Base-by-base conservation (phyloP, 371 early-diverging fungal species). In the Chytridium lagenaria region DNA sequence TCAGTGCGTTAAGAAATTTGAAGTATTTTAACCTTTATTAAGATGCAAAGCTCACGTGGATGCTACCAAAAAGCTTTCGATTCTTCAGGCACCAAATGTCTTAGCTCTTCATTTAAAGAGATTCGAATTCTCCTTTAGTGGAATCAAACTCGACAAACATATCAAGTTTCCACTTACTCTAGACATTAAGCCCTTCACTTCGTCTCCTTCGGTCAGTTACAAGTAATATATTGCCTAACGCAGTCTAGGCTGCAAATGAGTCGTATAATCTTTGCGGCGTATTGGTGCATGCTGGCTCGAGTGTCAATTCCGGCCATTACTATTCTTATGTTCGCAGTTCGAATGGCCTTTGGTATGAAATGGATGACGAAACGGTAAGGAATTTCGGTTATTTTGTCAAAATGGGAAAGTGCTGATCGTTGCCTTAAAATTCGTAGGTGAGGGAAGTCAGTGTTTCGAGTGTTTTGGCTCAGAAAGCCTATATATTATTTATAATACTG, bases 251-350 rank as follows among this genome's bases (percentile, higher is more conserved):
- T n/a, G n/a, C n/a, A 19, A 10, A 33, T 26, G 23, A n/a, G 2
- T 44, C 44, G 2, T 75, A 94, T 67, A 77, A 83, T 22, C 83
- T 96, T 22, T 90, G 87, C 70, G 94, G 90, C 0, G 90, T 93
- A 7, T 85, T 95, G 67, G 92, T 92, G 0, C 95, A 96, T 70
- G 79, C 90, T 0, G 96, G 96, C 3, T 70, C 81, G 34, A 81
- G 90, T 0, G 90, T 90, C 68, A 83, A 90, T 61, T 91, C 92
- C 36, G 95, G 96, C 16, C 94, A 92, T 77, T 95, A 93, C 81
- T 90, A 87, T 71, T 86, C 91, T 36, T 96, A 86, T 79, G 91
- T 93, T 44, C 92, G 90, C 78, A 84, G 85, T 2, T 82, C 93
- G 0, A 84, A 88, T 57, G 93, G 92, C 5, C 74, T 59, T 40